Percentiles rank a stretch among this genome's conserved stretches.
Evolutionary conservation across 495 filamentous ascomycete genomes (phyloP).

Genomic region (Penicillium canariense): DNA sequence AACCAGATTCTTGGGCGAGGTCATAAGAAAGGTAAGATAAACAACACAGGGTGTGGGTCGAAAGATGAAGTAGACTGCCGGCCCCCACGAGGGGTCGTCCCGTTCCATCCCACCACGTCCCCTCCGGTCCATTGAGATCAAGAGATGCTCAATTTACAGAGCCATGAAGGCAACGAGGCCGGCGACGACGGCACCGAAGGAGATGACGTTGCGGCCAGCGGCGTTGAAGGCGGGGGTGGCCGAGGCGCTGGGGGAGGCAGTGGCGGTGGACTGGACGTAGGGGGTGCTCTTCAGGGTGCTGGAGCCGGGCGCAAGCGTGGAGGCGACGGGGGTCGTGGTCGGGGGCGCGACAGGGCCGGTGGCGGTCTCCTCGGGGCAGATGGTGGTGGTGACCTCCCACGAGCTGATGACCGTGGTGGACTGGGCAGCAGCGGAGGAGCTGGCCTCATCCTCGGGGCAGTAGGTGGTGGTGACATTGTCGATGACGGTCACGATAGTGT

Average conservation of each 20-base stretch:
- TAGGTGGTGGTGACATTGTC: slow-evolving; percentile 21
- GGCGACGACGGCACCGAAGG: slow-evolving; percentile 46
- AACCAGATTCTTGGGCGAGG: slow-evolving; percentile 9
- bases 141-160: slow-evolving; percentile 29
- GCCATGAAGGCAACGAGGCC: slow-evolving; percentile 43
- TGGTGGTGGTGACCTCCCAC: slow-evolving; percentile 20
- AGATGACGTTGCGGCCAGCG: slow-evolving; percentile 45
- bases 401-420: slow-evolving; percentile 26
- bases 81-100: no score
- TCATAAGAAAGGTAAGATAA: slow-evolving; percentile 14
- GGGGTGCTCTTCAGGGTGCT: slow-evolving; percentile 23
- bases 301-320: slow-evolving; percentile 19
- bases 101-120: neutral
- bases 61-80: neutral
- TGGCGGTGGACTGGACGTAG: slow-evolving; percentile 17
- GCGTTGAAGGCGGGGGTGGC: slow-evolving; percentile 43
- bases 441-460: slow-evolving; percentile 21
- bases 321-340: slow-evolving; percentile 5
- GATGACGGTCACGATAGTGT: slow-evolving; percentile 12
- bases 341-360: no score
- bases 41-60: neutral
- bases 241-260: slow-evolving; percentile 29
- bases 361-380: slow-evolving; percentile 15
- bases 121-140: neutral
- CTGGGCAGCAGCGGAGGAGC: slow-evolving; percentile 6